Evolutionary conservation across 805 yeast genomes (phyloP), one percentile per base, ranked within the genome.

Genomic region (Starmerella ratchasimensis): DNA sequence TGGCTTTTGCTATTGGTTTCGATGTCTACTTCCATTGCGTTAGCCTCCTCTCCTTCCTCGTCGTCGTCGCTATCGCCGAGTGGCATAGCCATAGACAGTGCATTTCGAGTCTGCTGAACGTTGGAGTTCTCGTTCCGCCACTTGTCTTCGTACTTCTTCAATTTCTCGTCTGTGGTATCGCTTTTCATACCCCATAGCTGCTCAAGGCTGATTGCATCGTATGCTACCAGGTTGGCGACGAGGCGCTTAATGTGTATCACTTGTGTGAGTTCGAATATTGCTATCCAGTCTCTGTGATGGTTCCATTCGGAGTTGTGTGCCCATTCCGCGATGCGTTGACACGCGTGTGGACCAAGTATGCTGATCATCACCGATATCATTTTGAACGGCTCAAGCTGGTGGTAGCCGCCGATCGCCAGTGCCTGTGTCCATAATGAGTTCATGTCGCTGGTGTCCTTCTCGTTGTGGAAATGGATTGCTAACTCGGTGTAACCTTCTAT

Each of bases 81-180:
- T 14, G 47, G 38, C 39, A 36, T 40, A 1, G 48, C 39, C 46
- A 42, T 45, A 3, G 48, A 26, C 14, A 45, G 24, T 1, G 48
- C 44, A 24, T 43, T 44, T 6, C 14, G 14, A 4, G 25, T 27
- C n/a, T 27, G 11, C 11, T 34, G 36, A 3, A 28, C 27, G 19
- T 9, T 7, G n/a, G 10, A 5, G 15, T 28, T 16, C 2, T 32
- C 33, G 7, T 6, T 30, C 14, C 25, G 15, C 28, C 36, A 35
- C 8, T 30, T 27, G 13, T 18, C 23, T 18, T 27, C 30, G 27
- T 14, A 27, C 14, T 29, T 27, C 10, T 24, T 24, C 28, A 43
- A 45, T 5, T 18, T 33, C 13, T 23, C 30, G 9, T n/a, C 10
- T 5, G 14, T n/a, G 2, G 37, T 41, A 21, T 31, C 34, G 11